Evolutionary conservation across 306 rosid species (phyloP), one percentile per base, ranked within the genome.

Genomic region (Gillenia trifoliata): DNA sequence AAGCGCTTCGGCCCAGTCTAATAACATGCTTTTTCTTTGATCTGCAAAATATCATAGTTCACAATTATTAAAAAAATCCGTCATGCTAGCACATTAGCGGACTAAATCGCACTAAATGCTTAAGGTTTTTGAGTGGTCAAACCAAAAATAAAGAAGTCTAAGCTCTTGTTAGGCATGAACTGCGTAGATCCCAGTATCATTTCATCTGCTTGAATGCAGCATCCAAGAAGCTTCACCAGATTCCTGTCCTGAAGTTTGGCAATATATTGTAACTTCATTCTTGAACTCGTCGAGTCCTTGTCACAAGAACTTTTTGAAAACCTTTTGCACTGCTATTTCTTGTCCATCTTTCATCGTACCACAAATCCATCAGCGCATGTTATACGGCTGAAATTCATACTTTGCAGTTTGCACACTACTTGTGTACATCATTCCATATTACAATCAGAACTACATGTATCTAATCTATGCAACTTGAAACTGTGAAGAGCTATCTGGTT

Each of bases 111-210:
- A 38, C 41, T n/a, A 38, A 38, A 38, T 38, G 41, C n/a, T n/a
- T 2, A 38, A 38, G 52, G 52, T 47, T 47, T 6, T 47, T 47
- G 52, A 47, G 52, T 16, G 19, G 20, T 16, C 79, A 2, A 55
- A 84, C 93, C 83, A 0, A 80, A 86, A 55, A 88, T 78, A n/a
- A n/a, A 79, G 52, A 59, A 79, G 77, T 88, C 89, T 71, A 87
- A 73, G 67, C 93, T 86, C 71, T 75, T 78, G 64, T 78, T 75
- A 70, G 79, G 54, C 83, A 85, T 75, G 75, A 65, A 81, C 29
- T 84, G n/a, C 85, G 41, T 84, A 84, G 65, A 84, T 75, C n/a
- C n/a, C 12, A 84, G 69, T 20, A 84, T 75, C 70, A 69, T 75
- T 59, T 85, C 88, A 4, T 75, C 75, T 45, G 31, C 73, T 50